Evolutionary conservation across 306 rosid genomes (phyloP).

Genomic region (Cucurbita maxima): DNA sequence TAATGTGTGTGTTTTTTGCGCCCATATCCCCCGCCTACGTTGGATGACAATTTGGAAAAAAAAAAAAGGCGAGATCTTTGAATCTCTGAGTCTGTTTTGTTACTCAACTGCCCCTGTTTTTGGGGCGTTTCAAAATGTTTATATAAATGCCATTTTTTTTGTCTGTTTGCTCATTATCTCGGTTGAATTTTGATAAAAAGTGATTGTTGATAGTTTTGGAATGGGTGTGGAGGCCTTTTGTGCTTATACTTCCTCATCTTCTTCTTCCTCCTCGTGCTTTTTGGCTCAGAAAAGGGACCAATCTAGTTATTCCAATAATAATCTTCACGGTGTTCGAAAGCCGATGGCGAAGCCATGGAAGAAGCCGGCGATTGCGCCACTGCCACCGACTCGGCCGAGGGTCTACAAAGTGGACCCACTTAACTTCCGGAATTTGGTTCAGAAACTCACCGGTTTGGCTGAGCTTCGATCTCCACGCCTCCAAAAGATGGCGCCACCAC

Average conservation of each 20-base stretch:
- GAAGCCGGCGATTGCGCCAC: slow-evolving; percentile 47
- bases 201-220: no score
- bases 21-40: neutral
- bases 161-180: neutral
- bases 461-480: slow-evolving; percentile 5
- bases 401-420: slow-evolving; percentile 66
- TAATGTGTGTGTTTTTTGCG: neutral
- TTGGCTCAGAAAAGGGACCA: neutral
- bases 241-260: neutral
- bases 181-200: neutral
- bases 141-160: neutral
- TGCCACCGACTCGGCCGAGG: slow-evolving; percentile 29
- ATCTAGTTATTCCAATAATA: neutral
- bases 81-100: neutral
- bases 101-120: neutral
- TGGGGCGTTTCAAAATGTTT: neutral
- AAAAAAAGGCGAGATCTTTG: neutral
- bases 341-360: slow-evolving; percentile 37
- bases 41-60: neutral
- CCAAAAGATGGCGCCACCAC: slow-evolving; percentile 21
- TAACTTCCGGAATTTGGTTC: slow-evolving; percentile 60
- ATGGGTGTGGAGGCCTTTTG: neutral
- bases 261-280: neutral
- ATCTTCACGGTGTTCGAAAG: slow-evolving; percentile 35
- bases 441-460: slow-evolving; percentile 52